These are phyloP conservation scores for Amanita exitialis DNA, from an alignment of 768 basidiomycete genomes.

Conservation along the genomic window DNA sequence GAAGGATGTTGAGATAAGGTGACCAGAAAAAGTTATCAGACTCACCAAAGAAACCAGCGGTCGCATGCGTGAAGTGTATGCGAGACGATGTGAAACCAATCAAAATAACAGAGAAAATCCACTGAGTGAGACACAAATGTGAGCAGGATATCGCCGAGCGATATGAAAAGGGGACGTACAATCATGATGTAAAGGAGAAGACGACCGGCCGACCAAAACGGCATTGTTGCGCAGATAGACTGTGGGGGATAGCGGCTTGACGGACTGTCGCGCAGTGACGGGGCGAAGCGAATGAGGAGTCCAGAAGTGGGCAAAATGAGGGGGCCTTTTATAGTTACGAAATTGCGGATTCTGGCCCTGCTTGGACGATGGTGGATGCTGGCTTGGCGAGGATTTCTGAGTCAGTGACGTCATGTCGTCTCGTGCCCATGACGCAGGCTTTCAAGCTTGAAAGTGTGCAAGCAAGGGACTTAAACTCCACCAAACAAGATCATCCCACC, in stretches of 20 bases:
- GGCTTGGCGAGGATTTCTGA: neutral
- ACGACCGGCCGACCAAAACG: slow-evolving; percentile 1
- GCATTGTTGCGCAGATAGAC: slow-evolving; percentile 6
- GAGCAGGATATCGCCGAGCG: neutral
- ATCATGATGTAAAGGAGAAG: slow-evolving; percentile 11
- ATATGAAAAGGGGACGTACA: slow-evolving; percentile 8
- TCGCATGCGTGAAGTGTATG: slow-evolving; percentile 40
- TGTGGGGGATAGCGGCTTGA: neutral
- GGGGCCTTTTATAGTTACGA: slow-evolving; percentile 1
- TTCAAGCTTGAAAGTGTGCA: too few relatives aligned
- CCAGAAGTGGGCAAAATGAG: neutral
- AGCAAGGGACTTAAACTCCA: too few relatives aligned
- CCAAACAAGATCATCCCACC: too few relatives aligned
- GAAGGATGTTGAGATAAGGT: neutral
- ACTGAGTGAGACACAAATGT: slow-evolving; percentile 18
- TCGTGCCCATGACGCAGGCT: too few relatives aligned
- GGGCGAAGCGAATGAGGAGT: neutral
- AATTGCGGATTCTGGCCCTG: neutral
- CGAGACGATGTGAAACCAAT: slow-evolving; percentile 43
- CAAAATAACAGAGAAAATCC: slow-evolving; percentile 23
- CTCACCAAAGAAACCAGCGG: slow-evolving; percentile 53
- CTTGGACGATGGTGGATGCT: neutral
- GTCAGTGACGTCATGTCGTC: slow-evolving; percentile 6
- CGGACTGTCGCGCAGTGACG: neutral
- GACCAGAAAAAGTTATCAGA: neutral